Percentiles rank a stretch among this genome's conserved stretches.
phyloP scores from a whole-genome alignment of 1,284 basidiomycete genomes.

The Puccinia novopanici region DNA sequence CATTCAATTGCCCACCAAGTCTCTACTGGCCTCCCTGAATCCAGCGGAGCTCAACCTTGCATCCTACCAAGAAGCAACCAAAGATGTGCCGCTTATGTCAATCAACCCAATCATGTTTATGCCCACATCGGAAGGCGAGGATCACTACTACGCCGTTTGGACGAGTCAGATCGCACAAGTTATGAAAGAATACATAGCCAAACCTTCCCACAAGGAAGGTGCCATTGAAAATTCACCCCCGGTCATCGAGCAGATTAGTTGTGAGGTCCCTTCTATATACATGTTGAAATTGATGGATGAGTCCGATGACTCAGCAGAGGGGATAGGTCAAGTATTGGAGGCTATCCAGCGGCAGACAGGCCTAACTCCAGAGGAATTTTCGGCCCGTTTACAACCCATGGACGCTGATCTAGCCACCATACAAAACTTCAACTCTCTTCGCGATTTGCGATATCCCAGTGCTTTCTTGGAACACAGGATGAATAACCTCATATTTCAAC shows the following conservation, averaged over 20 bases:
- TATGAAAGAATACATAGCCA: not conserved
- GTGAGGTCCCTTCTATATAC: not conserved
- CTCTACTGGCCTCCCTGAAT: not conserved
- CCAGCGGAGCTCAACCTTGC: not conserved
- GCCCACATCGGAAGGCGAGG: not conserved
- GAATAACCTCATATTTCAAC: not conserved
- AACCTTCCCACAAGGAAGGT: not conserved
- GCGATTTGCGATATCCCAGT: not conserved
- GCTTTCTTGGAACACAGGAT: not conserved
- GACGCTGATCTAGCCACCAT: not conserved
- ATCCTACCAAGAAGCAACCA: not conserved
- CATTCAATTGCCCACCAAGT: conserved; percentile 22
- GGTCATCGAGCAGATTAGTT: not conserved
- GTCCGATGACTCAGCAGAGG: not conserved
- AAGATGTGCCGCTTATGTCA: not conserved
- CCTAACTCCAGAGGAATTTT: not conserved
- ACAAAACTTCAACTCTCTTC: not conserved
- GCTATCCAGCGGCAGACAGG: not conserved
- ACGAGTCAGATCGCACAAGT: not conserved
- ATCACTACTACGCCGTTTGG: not conserved
- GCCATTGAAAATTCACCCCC: not conserved
- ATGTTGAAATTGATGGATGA: not conserved
- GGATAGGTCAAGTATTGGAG: not conserved
- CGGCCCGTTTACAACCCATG: not conserved
- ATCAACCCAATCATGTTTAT: not conserved